A percentile compares a stretch with the other conserved stretches of the same genome.
These are phyloP conservation scores for Nothophoma quercina DNA, from an alignment of 2,329 filamentous ascomycete species.

Conservation along the genomic window DNA sequence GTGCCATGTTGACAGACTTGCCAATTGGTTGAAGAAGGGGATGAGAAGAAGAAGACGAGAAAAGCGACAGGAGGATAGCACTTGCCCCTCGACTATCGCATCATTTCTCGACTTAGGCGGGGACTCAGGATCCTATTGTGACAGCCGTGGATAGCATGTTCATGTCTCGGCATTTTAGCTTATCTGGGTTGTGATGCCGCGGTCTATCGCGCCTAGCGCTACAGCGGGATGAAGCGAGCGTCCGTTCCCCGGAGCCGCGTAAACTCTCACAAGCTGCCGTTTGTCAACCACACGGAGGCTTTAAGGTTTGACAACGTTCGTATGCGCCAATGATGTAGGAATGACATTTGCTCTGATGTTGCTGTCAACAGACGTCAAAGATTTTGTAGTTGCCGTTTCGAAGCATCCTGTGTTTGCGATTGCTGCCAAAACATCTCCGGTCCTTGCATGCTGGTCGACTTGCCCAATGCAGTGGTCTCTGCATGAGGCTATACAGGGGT, in stretches of 20 bases:
- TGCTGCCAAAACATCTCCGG: not conserved
- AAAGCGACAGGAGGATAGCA: not conserved
- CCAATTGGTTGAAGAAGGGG: not conserved
- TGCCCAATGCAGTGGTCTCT: constrained; percentile 3
- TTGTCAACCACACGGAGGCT: constrained; percentile 1
- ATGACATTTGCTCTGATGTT: too few species aligned
- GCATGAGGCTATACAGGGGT: constrained; percentile 6
- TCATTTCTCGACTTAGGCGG: constrained; percentile 4
- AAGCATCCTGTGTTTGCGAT: not conserved
- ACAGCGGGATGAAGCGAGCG: constrained; percentile 17
- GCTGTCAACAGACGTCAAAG: too few species aligned
- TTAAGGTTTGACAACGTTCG: not conserved
- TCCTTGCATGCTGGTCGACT: constrained; percentile 7
- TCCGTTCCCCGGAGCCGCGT: not conserved
- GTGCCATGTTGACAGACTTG: constrained; percentile 10
- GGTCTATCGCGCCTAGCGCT: not conserved
- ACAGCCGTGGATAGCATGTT: constrained; percentile 9
- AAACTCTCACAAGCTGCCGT: constrained; percentile 6
- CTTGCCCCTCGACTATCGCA: not conserved
- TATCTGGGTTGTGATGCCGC: constrained; percentile 8
- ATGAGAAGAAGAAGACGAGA: not conserved
- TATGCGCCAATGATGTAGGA: not conserved
- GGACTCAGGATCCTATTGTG: constrained; percentile 1
- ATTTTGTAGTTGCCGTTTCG: too few species aligned
- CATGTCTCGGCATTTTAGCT: constrained; percentile 9